These are phyloP conservation scores for Agarophyton chilense DNA, from an alignment of 23 red algal species.

Conservation along the genomic window DNA sequence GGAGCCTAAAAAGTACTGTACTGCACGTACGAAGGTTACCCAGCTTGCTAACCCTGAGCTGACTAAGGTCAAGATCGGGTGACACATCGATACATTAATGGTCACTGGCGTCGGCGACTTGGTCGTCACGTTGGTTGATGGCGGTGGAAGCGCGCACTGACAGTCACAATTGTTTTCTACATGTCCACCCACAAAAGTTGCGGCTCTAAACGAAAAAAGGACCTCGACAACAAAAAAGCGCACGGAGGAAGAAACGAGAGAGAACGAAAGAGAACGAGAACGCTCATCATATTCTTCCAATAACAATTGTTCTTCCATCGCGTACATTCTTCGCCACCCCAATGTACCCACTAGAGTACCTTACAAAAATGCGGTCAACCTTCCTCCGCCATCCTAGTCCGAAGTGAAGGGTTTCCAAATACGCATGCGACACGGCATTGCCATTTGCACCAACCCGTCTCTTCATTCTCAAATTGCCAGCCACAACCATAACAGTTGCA, in stretches of 20 bases:
- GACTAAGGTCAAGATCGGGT: too few relatives aligned
- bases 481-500: slow-evolving; percentile 34
- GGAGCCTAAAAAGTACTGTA: too few relatives aligned
- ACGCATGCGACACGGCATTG: neutral
- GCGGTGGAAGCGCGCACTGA: too few relatives aligned
- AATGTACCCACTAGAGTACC: slow-evolving; percentile 12
- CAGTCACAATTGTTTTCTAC: too few relatives aligned
- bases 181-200: neutral
- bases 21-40: too few relatives aligned
- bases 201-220: neutral
- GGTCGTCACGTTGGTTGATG: too few relatives aligned
- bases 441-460: slow-evolving; percentile 30
- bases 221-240: neutral
- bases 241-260: neutral
- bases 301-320: neutral
- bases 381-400: slow-evolving; percentile 41
- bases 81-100: too few relatives aligned
- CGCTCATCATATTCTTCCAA: slow-evolving; percentile 14
- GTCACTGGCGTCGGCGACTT: too few relatives aligned
- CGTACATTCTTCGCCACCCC: neutral
- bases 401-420: slow-evolving; percentile 64
- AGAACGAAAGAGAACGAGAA: slow-evolving; percentile 9
- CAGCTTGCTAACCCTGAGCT: too few relatives aligned
- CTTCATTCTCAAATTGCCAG: neutral
- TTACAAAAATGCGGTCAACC: slow-evolving; percentile 32